Conservation (phyloP, 495 filamentous ascomycete genomes). For the Hypomontagnella submonticulosa region DNA sequence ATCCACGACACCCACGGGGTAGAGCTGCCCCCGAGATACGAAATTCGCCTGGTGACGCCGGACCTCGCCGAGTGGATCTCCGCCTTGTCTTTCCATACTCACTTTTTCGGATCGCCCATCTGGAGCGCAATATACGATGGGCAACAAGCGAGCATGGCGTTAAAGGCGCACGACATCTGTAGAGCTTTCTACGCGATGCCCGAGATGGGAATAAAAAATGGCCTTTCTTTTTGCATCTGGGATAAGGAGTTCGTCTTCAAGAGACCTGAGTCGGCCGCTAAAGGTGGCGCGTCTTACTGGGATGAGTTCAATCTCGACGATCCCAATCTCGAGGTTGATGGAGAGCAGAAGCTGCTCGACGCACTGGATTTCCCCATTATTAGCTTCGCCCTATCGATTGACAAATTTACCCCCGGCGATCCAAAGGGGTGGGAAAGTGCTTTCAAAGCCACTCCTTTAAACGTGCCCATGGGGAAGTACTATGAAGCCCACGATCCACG, state of each 20-base stretch:
- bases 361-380: conserved; percentile 42
- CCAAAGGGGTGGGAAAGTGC: conserved; percentile 28
- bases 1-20: conserved; percentile 35
- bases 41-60: conserved; percentile 31
- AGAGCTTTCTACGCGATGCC: conserved; percentile 37
- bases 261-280: conserved; percentile 49
- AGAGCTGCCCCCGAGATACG: conserved; percentile 35
- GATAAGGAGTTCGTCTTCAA: conserved; percentile 60
- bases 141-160: conserved; percentile 21
- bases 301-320: conserved; percentile 44
- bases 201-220: conserved; percentile 45
- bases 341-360: conserved; percentile 24
- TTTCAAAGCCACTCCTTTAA: conserved; percentile 20
- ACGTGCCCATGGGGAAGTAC: conserved; percentile 21
- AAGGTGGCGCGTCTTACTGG: conserved; percentile 57
- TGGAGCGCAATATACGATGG: conserved; percentile 39
- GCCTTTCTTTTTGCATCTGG: conserved; percentile 58
- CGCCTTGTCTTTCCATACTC: conserved; percentile 32
- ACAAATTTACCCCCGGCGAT: conserved; percentile 31
- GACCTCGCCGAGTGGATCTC: conserved; percentile 26
- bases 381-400: conserved; percentile 34
- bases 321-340: conserved; percentile 27
- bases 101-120: conserved; percentile 30
- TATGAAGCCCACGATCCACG: conserved; percentile 33
- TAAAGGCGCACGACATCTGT: conserved; percentile 24